Base-by-base conservation (phyloP, 805 yeast genomes). In the Wickerhamomyces bovis region DNA sequence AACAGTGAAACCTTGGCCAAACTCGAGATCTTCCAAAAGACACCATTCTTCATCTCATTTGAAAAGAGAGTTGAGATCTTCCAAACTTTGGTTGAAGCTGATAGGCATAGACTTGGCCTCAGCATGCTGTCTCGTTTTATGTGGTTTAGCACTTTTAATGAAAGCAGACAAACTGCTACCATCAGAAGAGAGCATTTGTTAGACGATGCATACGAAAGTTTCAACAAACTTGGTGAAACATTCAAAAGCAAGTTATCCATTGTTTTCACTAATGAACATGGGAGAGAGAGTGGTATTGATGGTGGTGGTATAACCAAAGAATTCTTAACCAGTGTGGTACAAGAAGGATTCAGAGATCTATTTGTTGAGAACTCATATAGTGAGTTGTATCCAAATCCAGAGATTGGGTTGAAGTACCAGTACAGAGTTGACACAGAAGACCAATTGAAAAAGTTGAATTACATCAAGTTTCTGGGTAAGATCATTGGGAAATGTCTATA, bases 241-340 rank as follows among this genome's bases (percentile, higher is more conserved):
- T 76, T 90, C 61, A 89, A 85, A 56, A 60, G 73, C 9, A 72
- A 70, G 31, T 63, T 90, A 10, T 68, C 76, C 1, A 89, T 94
- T 2, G 73, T 74, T 15, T 89, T 94, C 59, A 69, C 70, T 33
- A 85, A 87, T 56, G 77, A 84, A 46, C 78, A 81, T 65, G 95
- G 90, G 2, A 69, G 68, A 15, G 98, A 92, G 61, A 89, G 83
- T 0, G 99, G 99, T 1, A 84, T 92, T 39, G 99, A 92, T 63
- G 99, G 99, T 8, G 99, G 98, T 12, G 99, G 99, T 1, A 70
- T 92, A 21, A 90, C 97, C 0, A 90, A 92, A 62, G 99, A 92
- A 58, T 81, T 94, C 52, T 67, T 92, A 46, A 89, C 92, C 2
- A 71, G 83, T 43, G 81, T 89, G 0, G 78, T 83, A 2, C 69